Evolutionary conservation across 1,284 basidiomycete genomes (phyloP).

Genomic region (Ustilago vetiveriae): DNA sequence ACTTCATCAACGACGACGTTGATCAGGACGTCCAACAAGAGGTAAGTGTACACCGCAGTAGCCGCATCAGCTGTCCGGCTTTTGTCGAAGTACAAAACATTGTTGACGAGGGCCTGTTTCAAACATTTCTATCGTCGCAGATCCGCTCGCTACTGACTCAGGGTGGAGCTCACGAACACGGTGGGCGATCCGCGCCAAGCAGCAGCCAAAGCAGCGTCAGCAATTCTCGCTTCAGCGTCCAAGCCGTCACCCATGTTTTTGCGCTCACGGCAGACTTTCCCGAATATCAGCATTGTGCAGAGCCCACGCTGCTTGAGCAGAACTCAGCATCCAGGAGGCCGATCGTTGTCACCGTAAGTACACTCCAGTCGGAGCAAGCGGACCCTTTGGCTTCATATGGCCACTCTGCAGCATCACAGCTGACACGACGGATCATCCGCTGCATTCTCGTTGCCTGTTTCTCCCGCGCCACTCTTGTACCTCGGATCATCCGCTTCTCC

Average conservation of each 20-base stretch:
- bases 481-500: conserved; percentile 7
- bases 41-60: conserved; percentile 4
- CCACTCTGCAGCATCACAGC: background rate
- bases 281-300: conserved; percentile 64
- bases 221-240: conserved; percentile 33
- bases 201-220: conserved; percentile 2
- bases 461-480: conserved; percentile 11
- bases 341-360: conserved; percentile 40
- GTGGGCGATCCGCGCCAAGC: conserved; percentile 3
- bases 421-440: conserved; percentile 9
- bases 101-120: too few relatives aligned
- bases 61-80: background rate
- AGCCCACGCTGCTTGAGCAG: conserved; percentile 28
- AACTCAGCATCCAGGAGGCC: conserved; percentile 7
- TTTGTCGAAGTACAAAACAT: background rate
- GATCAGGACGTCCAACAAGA: conserved; percentile 20
- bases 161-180: conserved; percentile 9
- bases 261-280: conserved; percentile 73
- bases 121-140: conserved; percentile 2
- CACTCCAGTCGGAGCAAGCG: too few relatives aligned
- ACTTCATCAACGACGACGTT: conserved; percentile 47
- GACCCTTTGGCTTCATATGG: background rate
- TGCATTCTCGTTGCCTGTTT: background rate
- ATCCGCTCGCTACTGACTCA: conserved; percentile 10
- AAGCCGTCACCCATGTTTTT: conserved; percentile 68